Percentiles rank a stretch among this genome's conserved stretches.
Evolutionary conservation across 2,329 filamentous ascomycete species (phyloP).

Genomic region (Alternaria ethzedia): DNA sequence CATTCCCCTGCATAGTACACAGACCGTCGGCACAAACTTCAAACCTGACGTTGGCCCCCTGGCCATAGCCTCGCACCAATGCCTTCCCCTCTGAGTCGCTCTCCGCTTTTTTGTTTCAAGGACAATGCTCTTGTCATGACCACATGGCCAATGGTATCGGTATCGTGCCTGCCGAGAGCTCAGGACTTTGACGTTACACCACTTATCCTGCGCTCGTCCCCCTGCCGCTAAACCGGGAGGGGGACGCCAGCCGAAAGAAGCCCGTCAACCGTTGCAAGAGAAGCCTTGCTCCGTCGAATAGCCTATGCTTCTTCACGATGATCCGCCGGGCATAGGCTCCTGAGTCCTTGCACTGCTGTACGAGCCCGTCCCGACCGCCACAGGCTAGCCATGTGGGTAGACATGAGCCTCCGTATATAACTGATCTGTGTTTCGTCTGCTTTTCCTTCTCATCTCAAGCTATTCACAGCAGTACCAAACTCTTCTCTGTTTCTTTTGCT

Average conservation of each 20-base stretch:
- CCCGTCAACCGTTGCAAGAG: constrained; percentile 31
- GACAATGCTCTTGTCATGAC: constrained; percentile 30
- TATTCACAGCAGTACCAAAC: constrained; percentile 32
- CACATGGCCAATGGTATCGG: constrained; percentile 29
- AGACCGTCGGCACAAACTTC: constrained; percentile 19
- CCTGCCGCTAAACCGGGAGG: constrained; percentile 32
- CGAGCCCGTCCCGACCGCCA: constrained; percentile 27
- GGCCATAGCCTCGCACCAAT: constrained; percentile 22
- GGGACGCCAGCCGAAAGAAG: constrained; percentile 28
- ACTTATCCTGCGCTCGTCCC: constrained; percentile 21
- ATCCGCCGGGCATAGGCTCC: constrained; percentile 36
- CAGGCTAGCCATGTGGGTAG: constrained; percentile 20
- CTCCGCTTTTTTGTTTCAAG: constrained; percentile 39
- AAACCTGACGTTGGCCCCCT: constrained; percentile 29
- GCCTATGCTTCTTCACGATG: constrained; percentile 29
- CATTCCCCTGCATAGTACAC: constrained; percentile 24
- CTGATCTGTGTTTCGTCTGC: constrained; percentile 14
- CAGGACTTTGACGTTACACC: constrained; percentile 27
- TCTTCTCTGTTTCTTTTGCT: constrained; percentile 26
- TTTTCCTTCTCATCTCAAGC: constrained; percentile 31
- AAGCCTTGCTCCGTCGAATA: constrained; percentile 31
- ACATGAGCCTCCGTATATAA: constrained; percentile 31
- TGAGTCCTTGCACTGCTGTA: constrained; percentile 19
- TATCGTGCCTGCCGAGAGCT: constrained; percentile 35
- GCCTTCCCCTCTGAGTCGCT: constrained; percentile 19